Conservation (phyloP, 352 stramenopile species). For the Phytophthora meadii region DNA sequence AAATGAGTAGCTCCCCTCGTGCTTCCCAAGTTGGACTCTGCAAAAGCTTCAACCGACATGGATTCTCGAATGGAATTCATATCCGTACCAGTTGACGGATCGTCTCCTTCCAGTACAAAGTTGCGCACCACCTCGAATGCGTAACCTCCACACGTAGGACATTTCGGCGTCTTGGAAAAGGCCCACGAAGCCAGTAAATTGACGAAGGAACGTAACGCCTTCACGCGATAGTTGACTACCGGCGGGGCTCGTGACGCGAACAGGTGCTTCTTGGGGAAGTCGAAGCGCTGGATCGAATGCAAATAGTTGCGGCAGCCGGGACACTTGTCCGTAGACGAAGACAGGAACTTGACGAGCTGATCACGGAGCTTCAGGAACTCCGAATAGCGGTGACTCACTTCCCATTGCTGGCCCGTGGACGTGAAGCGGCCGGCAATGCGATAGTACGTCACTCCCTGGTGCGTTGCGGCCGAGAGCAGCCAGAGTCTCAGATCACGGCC, state of each 20-base stretch:
- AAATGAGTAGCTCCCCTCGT: slow-evolving; percentile 33
- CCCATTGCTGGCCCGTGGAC: slow-evolving; percentile 73
- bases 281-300: slow-evolving; percentile 77
- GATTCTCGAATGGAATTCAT: slow-evolving; percentile 78
- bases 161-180: slow-evolving; percentile 87
- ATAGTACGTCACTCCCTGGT: slow-evolving; percentile 71
- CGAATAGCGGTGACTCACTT: slow-evolving; percentile 86
- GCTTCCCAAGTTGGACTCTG: slow-evolving; percentile 34
- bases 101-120: slow-evolving; percentile 73
- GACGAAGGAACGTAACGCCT: slow-evolving; percentile 85
- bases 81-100: slow-evolving; percentile 56
- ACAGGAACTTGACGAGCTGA: slow-evolving; percentile 83
- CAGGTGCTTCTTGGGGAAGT: slow-evolving; percentile 89
- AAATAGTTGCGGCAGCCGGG: slow-evolving; percentile 84
- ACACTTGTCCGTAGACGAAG: slow-evolving; percentile 70
- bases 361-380: slow-evolving; percentile 82
- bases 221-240: slow-evolving; percentile 87
- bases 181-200: slow-evolving; percentile 83
- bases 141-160: slow-evolving; percentile 81
- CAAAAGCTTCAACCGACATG: slow-evolving; percentile 68
- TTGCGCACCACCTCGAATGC: slow-evolving; percentile 84
- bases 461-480: slow-evolving; percentile 63
- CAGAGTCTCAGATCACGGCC: slow-evolving; percentile 69
- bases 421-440: slow-evolving; percentile 73
- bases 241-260: slow-evolving; percentile 79